Conservation (phyloP, 306 rosid genomes). For the Urtica urens region DNA sequence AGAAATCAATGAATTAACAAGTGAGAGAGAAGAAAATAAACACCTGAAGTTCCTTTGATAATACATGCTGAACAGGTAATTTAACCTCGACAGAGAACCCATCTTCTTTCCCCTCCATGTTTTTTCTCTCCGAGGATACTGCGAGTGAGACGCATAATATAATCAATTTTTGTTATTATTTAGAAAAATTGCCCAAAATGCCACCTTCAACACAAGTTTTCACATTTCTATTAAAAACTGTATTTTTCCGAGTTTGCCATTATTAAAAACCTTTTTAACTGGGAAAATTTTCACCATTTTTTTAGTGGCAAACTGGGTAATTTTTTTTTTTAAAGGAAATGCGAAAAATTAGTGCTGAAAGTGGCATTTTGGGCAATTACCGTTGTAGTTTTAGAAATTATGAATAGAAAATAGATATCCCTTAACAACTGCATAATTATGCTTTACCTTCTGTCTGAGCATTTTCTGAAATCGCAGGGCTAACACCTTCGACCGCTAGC, state of each 20-base stretch:
- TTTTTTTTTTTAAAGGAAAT: too few species aligned
- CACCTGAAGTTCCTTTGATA: constrained; percentile 81
- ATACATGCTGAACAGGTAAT: constrained; percentile 58
- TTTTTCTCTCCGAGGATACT: constrained; percentile 50
- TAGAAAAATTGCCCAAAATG: constrained; percentile 11
- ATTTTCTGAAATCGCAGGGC: constrained; percentile 81
- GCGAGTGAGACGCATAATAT: constrained; percentile 19
- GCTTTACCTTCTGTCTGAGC: constrained; percentile 65
- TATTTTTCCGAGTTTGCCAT: too few species aligned
- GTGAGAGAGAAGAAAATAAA: constrained; percentile 6
- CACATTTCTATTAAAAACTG: too few species aligned
- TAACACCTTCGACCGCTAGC: constrained; percentile 96
- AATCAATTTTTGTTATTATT: not conserved
- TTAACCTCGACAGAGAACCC: constrained; percentile 54
- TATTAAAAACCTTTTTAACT: too few species aligned
- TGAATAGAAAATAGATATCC: too few species aligned
- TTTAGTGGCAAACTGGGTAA: too few species aligned
- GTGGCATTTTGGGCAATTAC: too few species aligned
- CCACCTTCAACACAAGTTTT: not conserved
- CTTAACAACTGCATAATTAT: too few species aligned
- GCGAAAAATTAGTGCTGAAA: too few species aligned
- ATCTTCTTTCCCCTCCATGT: constrained; percentile 64
- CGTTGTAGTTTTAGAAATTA: too few species aligned
- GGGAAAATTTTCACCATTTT: too few species aligned
- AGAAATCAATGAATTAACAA: not conserved